Conservation (phyloP, 176 grass and related monocot genomes). For the Oryza punctata region DNA sequence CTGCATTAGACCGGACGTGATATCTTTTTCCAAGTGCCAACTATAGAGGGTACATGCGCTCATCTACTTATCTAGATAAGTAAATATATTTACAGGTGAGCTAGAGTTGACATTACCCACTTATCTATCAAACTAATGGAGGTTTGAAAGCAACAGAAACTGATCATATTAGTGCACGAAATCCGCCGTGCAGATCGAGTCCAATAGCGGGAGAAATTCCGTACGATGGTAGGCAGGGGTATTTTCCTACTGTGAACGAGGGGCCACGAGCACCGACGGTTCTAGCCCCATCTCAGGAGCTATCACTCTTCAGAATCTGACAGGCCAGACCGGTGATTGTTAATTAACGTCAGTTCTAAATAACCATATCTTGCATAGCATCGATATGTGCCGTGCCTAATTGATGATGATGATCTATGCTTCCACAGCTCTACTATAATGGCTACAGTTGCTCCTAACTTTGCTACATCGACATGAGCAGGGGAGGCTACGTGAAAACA, state of each 20-base stretch:
- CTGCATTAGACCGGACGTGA: background rate
- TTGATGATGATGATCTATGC: slow-evolving; percentile 33
- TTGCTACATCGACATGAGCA: background rate
- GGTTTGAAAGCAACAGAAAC: slow-evolving; percentile 12
- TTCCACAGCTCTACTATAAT: background rate
- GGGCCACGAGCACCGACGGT: slow-evolving; percentile 41
- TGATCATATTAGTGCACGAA: background rate
- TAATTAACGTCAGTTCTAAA: slow-evolving; percentile 33
- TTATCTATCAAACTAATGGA: slow-evolving; percentile 13
- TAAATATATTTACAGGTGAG: slow-evolving; percentile 7
- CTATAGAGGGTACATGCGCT: slow-evolving; percentile 16
- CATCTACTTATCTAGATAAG: slow-evolving; percentile 13
- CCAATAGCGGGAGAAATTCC: slow-evolving; percentile 24
- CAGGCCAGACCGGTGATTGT: slow-evolving; percentile 29
- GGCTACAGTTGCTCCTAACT: background rate
- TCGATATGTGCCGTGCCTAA: background rate
- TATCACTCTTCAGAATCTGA: background rate
- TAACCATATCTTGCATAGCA: slow-evolving; percentile 21
- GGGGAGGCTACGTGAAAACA: background rate
- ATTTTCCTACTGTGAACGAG: background rate
- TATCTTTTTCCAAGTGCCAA: background rate
- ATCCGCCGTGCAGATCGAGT: background rate
- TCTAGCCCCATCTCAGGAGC: background rate
- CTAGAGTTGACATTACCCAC: slow-evolving; percentile 34
- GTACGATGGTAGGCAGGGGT: background rate